phyloP scores from a whole-genome alignment of 306 rosid genomes.

The Gleditsia sinensis region DNA sequence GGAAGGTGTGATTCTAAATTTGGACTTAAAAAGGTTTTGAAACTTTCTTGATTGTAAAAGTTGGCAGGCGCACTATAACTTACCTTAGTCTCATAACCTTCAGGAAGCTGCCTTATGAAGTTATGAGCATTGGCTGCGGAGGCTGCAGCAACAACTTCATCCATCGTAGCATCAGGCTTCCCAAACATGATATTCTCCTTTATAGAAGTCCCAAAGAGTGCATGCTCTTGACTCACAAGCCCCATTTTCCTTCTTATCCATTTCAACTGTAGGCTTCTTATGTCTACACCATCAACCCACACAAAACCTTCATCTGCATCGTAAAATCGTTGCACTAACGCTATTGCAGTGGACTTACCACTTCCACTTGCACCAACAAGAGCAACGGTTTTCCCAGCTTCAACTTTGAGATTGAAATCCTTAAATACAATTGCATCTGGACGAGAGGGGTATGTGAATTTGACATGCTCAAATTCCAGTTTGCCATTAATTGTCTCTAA shows the following conservation, averaged over 20 bases:
- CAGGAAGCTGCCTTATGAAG: slow-evolving; percentile 82
- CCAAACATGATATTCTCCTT: slow-evolving; percentile 91
- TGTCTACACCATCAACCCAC: slow-evolving; percentile 72
- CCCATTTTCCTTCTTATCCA: slow-evolving; percentile 93
- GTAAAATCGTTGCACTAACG: slow-evolving; percentile 79
- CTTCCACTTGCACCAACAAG: slow-evolving; percentile 97
- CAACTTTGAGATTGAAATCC: slow-evolving; percentile 74
- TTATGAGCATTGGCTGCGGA: slow-evolving; percentile 89
- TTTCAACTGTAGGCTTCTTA: slow-evolving; percentile 61
- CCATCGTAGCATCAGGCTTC: slow-evolving; percentile 81
- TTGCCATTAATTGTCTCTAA: slow-evolving; percentile 56
- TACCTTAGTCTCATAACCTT: slow-evolving; percentile 93
- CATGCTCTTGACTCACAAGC: slow-evolving; percentile 96
- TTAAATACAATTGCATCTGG: slow-evolving; percentile 64
- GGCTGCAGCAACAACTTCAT: slow-evolving; percentile 79
- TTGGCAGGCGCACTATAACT: not conserved
- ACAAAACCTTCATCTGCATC: slow-evolving; percentile 77
- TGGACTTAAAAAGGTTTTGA: too few relatives aligned
- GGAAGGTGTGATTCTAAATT: too few relatives aligned
- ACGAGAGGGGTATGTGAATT: slow-evolving; percentile 84
- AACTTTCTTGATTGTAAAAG: too few relatives aligned
- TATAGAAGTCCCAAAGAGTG: slow-evolving; percentile 86
- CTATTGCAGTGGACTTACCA: slow-evolving; percentile 91
- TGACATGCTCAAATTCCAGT: slow-evolving; percentile 66
- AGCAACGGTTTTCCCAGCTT: slow-evolving; percentile 83